These are phyloP conservation scores for Aspergillus amoenus DNA, from an alignment of 2,329 filamentous ascomycete species.

Conservation along the genomic window DNA sequence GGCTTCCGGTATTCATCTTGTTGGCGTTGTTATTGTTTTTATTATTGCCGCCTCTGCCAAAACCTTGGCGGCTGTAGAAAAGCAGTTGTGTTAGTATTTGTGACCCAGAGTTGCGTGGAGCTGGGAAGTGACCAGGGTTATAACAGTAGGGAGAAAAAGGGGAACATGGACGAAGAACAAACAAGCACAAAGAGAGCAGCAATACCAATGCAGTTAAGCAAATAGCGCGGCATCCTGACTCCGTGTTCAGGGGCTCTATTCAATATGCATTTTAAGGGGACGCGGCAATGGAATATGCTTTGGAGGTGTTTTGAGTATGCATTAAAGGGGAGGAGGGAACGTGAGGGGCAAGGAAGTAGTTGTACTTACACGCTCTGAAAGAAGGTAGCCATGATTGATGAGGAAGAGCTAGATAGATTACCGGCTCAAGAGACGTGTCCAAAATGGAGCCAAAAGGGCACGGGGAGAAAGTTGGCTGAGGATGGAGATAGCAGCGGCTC, in stretches of 20 bases:
- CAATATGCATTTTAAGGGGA: constrained; percentile 8
- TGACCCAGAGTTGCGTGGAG: constrained; percentile 12
- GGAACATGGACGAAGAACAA: not conserved
- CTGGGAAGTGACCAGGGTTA: not conserved
- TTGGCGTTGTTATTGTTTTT: constrained; percentile 37
- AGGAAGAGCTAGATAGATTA: not conserved
- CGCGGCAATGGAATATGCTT: constrained; percentile 11
- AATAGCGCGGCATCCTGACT: not conserved
- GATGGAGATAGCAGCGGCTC: constrained; percentile 8
- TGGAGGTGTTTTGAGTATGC: constrained; percentile 8
- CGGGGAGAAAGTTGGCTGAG: constrained; percentile 4
- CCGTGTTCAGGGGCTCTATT: constrained; percentile 8
- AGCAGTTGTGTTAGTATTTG: constrained; percentile 22
- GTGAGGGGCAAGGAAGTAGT: constrained; percentile 21
- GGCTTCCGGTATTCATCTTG: constrained; percentile 39
- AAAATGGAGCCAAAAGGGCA: constrained; percentile 2
- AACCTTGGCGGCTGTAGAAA: constrained; percentile 47
- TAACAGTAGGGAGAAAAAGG: constrained; percentile 7
- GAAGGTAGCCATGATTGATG: constrained; percentile 46
- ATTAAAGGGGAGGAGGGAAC: constrained; percentile 11
- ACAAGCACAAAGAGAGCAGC: not conserved
- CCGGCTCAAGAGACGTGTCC: constrained; percentile 3
- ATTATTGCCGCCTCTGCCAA: constrained; percentile 43
- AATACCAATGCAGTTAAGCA: not conserved
- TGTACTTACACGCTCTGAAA: constrained; percentile 51